These are phyloP conservation scores for Phoma sp. DNA, from an alignment of 2,329 filamentous ascomycete species.

Conservation along the genomic window DNA sequence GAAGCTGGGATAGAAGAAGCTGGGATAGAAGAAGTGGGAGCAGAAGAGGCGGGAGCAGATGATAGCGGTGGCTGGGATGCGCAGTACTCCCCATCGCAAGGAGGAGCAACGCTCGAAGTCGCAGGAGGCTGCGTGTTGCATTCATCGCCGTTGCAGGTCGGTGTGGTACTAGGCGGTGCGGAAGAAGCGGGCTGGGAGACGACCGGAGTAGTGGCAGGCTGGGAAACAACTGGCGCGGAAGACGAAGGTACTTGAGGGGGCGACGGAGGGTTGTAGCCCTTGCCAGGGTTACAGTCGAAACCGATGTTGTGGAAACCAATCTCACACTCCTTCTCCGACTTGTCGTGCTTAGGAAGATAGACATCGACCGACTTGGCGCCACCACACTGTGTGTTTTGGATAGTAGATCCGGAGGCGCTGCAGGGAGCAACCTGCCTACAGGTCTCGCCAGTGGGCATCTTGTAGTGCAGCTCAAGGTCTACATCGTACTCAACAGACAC, in stretches of 20 bases:
- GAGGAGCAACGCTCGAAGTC: conserved; percentile 1
- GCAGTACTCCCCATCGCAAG: conserved; percentile 5
- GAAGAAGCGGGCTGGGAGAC: conserved; percentile 15
- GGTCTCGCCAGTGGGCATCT: conserved; percentile 78
- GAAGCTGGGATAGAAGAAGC: not conserved
- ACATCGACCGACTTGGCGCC: conserved; percentile 84
- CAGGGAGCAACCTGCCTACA: conserved; percentile 75
- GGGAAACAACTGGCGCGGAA: conserved; percentile 15
- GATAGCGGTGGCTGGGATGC: conserved; percentile 1
- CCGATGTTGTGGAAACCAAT: conserved; percentile 76
- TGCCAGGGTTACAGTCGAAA: conserved; percentile 69
- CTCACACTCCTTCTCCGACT: conserved; percentile 65
- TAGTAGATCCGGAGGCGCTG: conserved; percentile 61
- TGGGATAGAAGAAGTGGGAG: not conserved
- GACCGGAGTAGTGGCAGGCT: conserved; percentile 4
- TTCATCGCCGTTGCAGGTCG: conserved; percentile 12
- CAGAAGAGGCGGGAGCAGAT: not conserved
- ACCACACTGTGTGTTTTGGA: conserved; percentile 90
- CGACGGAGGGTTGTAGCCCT: conserved; percentile 30
- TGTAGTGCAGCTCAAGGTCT: conserved; percentile 84
- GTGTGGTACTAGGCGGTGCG: conserved; percentile 9
- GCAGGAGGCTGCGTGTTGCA: conserved; percentile 14
- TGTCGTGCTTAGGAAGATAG: conserved; percentile 57
- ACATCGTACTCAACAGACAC: conserved; percentile 76
- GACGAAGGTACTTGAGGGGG: conserved; percentile 22